phyloP scores from a whole-genome alignment of 2,329 filamentous ascomycete genomes.

The Alternaria solani region DNA sequence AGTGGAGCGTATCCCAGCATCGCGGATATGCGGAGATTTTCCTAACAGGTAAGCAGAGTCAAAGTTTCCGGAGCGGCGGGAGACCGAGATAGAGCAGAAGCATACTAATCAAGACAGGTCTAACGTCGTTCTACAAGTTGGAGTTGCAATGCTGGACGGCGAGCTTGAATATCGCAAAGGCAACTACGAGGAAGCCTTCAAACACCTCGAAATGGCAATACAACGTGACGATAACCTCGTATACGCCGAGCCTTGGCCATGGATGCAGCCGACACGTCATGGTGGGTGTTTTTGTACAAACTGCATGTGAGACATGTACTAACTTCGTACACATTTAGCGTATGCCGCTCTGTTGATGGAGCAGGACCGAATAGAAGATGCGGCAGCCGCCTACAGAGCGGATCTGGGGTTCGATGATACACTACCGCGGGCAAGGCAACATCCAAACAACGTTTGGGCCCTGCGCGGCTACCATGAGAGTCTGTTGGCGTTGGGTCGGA shows the following conservation, averaged over 20 bases:
- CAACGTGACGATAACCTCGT: conserved; percentile 68
- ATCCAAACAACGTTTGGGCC: conserved; percentile 79
- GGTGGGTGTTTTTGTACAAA: conserved; percentile 35
- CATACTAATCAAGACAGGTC: conserved; percentile 46
- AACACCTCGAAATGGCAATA: conserved; percentile 65
- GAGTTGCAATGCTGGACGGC: conserved; percentile 71
- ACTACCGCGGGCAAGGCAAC: conserved; percentile 69
- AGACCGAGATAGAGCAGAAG: background rate
- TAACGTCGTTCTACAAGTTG: conserved; percentile 68
- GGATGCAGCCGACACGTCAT: conserved; percentile 79
- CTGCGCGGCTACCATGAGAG: conserved; percentile 78
- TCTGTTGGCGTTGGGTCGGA: conserved; percentile 62
- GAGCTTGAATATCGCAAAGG: conserved; percentile 75
- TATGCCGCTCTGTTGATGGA: conserved; percentile 75
- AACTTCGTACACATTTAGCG: conserved; percentile 34
- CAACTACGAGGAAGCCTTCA: conserved; percentile 67
- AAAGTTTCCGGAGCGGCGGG: background rate
- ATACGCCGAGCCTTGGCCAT: conserved; percentile 80
- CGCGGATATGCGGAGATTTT: conserved; percentile 68
- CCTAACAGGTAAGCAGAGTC: conserved; percentile 62
- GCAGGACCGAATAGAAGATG: conserved; percentile 60
- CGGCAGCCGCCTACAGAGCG: conserved; percentile 48
- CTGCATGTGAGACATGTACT: too few species aligned
- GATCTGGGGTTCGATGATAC: conserved; percentile 57
- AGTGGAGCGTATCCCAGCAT: conserved; percentile 61